Evolutionary conservation across 345 rosid genomes (phyloP).

Genomic region (Diplotaxis tenuifolia): DNA sequence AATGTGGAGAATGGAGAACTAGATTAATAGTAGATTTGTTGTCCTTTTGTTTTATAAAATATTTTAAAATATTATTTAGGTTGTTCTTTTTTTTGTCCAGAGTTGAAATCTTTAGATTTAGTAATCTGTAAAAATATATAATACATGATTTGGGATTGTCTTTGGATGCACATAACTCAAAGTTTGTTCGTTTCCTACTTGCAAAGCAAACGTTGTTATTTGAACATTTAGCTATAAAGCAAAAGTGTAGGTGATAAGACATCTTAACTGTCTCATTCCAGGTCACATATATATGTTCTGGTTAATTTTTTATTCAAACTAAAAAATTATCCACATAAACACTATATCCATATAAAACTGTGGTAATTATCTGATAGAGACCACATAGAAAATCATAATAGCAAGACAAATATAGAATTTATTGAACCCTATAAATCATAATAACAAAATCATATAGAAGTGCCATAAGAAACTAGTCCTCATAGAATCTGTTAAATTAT

Average conservation of each 20-base stretch:
- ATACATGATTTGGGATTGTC: not conserved
- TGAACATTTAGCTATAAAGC: constrained; percentile 19
- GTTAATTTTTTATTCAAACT: not conserved
- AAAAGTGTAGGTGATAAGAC: constrained; percentile 18
- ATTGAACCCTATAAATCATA: not conserved
- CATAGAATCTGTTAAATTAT: not conserved
- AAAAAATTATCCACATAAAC: too few relatives aligned
- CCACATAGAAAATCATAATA: not conserved
- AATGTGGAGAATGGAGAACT: constrained; percentile 10
- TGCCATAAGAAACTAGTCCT: not conserved
- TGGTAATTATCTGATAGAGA: not conserved
- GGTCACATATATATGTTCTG: not conserved
- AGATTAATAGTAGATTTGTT: not conserved
- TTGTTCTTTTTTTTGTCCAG: constrained; percentile 14
- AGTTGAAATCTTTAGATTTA: constrained; percentile 12
- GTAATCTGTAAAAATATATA: not conserved
- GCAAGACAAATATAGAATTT: not conserved
- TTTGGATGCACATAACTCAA: constrained; percentile 5
- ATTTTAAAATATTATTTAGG: not conserved
- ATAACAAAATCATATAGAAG: not conserved
- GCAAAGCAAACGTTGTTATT: constrained; percentile 32
- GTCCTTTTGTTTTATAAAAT: not conserved
- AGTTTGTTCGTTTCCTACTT: constrained; percentile 37
- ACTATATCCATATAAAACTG: not conserved
- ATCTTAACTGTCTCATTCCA: not conserved